Evolutionary conservation across 2,329 filamentous ascomycete genomes (phyloP), one percentile per base, ranked within the genome.

Genomic region (Dactylonectria estremocensis): DNA sequence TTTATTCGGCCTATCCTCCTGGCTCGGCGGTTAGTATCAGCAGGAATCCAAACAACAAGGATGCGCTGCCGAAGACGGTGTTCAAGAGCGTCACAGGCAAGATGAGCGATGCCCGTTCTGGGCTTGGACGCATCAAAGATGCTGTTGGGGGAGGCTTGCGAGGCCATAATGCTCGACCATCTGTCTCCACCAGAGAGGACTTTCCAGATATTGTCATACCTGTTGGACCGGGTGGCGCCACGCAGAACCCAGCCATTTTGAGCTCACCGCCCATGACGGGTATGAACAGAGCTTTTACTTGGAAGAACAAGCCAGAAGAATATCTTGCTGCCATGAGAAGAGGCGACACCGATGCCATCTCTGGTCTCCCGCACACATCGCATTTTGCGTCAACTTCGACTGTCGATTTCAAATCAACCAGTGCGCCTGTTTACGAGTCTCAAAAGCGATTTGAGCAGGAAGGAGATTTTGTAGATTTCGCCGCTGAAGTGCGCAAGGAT

Each of bases 101-200:
- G 71, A 92, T 93, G 77, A 93, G 89, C 69, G 94, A 97, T 80
- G 93, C 94, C 52, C 91, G 92, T 53, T 94, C 92, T 63, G 94
- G 95, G 0, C 87, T 97, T 63, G 93, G 93, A 2, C 91, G 93
- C 40, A 95, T 98, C 78, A 95, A 95, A 77, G 94, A 95, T 77
- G 94, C 91, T 3, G 92, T 97, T 40, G 93, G 93, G 1, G 85
- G 86, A 14, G 83, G 82, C 11, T 77, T 85, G n/a, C 85, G 85
- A 69, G 86, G 87, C 2, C 88, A 91, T 67, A 74, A 77, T 53
- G 85, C 80, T 70, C 86, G 87, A 14, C 84, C 85, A n/a, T 90
- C 89, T 3, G 69, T 78, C 10, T 76, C 79, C 9, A 75, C 74
- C 4, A 88, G 83, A 72, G 89, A 91, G 61, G 89, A 89, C n/a